phyloP scores from a whole-genome alignment of 306 rosid species.

The Malus orientalis region DNA sequence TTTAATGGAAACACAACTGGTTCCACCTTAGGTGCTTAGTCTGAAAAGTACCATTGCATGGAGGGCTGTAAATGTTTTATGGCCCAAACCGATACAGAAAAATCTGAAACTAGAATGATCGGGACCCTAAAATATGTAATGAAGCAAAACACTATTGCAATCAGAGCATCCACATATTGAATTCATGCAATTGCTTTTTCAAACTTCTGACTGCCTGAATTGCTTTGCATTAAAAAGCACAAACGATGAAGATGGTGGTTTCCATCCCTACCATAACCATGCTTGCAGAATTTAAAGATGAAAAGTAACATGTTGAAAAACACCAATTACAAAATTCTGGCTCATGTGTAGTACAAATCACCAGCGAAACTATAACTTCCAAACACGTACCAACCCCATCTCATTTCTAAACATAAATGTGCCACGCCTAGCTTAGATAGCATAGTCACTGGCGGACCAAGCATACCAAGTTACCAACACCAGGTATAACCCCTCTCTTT shows the following conservation, averaged over 20 bases:
- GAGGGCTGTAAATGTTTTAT: too few relatives aligned
- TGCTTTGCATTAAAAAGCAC: background rate
- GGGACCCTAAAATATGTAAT: too few relatives aligned
- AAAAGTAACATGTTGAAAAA: background rate
- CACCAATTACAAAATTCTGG: background rate
- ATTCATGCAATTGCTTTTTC: too few relatives aligned
- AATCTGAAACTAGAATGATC: too few relatives aligned
- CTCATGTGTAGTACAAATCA: background rate
- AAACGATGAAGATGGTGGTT: background rate
- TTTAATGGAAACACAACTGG: background rate
- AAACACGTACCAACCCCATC: background rate
- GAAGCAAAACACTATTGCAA: too few relatives aligned
- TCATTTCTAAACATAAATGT: background rate
- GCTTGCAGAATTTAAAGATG: background rate
- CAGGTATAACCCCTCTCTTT: background rate
- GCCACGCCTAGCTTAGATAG: background rate
- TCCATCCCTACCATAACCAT: background rate
- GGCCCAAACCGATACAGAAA: too few relatives aligned
- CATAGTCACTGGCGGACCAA: background rate
- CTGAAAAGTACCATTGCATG: too few relatives aligned
- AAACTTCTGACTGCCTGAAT: too few relatives aligned
- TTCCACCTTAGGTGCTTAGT: background rate
- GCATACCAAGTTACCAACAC: background rate
- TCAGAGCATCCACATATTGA: too few relatives aligned
- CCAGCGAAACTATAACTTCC: background rate